A percentile compares a stretch with the other conserved stretches of the same genome.
These are phyloP conservation scores for Ammopiptanthus mongolicus DNA, from an alignment of 306 rosid genomes.

Conservation along the genomic window DNA sequence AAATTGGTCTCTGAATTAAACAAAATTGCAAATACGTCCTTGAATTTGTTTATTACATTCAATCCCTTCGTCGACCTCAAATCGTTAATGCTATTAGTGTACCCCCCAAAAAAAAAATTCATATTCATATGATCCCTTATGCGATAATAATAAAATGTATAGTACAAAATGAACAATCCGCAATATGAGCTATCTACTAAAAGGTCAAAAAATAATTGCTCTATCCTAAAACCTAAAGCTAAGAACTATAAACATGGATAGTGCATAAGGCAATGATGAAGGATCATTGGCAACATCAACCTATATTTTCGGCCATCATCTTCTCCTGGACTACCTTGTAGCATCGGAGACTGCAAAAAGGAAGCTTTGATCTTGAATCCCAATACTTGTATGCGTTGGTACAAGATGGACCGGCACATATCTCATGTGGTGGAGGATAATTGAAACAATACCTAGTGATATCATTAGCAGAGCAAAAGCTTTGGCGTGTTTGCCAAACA, in stretches of 20 bases:
- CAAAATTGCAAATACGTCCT: no score
- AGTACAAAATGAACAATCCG: not conserved
- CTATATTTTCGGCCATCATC: slow-evolving; percentile 25
- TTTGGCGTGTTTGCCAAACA: slow-evolving; percentile 3
- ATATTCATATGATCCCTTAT: not conserved
- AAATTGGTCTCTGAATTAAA: no score
- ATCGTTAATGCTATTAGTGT: no score
- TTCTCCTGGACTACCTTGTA: slow-evolving; percentile 68
- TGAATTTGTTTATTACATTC: no score
- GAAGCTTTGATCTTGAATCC: slow-evolving; percentile 81
- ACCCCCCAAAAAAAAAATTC: no score
- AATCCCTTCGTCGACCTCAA: no score
- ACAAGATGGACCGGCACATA: slow-evolving; percentile 82
- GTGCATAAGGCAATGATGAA: slow-evolving; percentile 11
- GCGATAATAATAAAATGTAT: not conserved
- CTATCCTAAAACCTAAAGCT: not conserved
- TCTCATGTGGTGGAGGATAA: slow-evolving; percentile 86
- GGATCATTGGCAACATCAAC: slow-evolving; percentile 29
- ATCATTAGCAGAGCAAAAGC: slow-evolving; percentile 15
- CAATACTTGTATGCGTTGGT: slow-evolving; percentile 76
- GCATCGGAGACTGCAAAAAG: slow-evolving; percentile 92
- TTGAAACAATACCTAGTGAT: slow-evolving; percentile 39
- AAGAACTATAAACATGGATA: not conserved
- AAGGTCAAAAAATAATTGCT: slow-evolving; percentile 4
- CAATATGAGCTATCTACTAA: slow-evolving; percentile 1